Conservation (phyloP, 129 eudicot species). For the Saposhnikovia divaricata region DNA sequence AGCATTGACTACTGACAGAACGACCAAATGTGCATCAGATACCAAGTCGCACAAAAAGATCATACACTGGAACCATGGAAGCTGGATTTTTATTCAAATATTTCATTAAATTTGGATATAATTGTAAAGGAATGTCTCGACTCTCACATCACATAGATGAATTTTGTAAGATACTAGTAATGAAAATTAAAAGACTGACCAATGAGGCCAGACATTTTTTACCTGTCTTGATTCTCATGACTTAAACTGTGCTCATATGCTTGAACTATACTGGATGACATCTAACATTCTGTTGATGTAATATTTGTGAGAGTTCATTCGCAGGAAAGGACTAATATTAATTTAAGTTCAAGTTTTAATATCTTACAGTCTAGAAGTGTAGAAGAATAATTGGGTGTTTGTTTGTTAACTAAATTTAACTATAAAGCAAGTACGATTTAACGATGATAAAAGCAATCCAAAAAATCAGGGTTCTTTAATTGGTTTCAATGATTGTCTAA, state of each 20-base stretch:
- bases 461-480: too few species aligned
- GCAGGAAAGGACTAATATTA: too few species aligned
- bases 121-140: constrained; percentile 20
- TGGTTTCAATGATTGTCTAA: too few species aligned
- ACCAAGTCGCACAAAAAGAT: constrained; percentile 19
- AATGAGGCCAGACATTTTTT: neutral
- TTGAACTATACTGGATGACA: too few species aligned
- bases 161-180: constrained; percentile 9
- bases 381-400: too few species aligned
- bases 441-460: too few species aligned
- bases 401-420: too few species aligned
- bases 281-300: too few species aligned
- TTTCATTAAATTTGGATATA: constrained; percentile 12
- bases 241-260: neutral
- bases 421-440: too few species aligned
- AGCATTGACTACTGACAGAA: constrained; percentile 1
- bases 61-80: constrained; percentile 3
- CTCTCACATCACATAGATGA: constrained; percentile 21
- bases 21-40: constrained; percentile 15
- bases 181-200: neutral
- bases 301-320: too few species aligned
- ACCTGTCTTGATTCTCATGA: neutral
- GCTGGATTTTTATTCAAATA: constrained; percentile 15
- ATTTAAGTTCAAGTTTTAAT: too few species aligned
- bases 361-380: too few species aligned